Base-by-base conservation (phyloP, 1,284 basidiomycete genomes). In the Macrocystidia cucumis region DNA sequence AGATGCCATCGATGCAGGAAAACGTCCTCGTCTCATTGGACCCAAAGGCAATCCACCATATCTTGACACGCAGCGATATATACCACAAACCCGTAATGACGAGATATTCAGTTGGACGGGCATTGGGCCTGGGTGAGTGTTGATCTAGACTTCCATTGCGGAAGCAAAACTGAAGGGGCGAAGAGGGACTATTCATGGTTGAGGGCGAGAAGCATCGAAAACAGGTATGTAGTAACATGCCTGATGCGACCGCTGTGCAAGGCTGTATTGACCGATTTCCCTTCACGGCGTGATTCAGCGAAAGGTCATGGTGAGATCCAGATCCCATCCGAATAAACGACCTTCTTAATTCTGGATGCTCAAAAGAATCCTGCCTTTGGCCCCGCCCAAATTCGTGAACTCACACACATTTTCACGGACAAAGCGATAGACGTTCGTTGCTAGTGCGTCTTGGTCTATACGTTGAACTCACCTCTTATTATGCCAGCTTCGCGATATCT, bases 281-380 rank as follows among this genome's bases (percentile, higher is more conserved):
- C 22, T 2, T 20, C 11, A 11, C 29, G 26, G 13, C 22, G 35
- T 13, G 22, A 27, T 30, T 1, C 33, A 69, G 63, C 53, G 66
- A 26, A 60, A 52, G 42, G 54, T 67, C 24, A 61, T 69, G 58
- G 70, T 66, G 29, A 32, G 43, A 41, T 5, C 20, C 17, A 29
- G 7, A 7, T 30, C 19, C 19, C 3, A 11, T 5, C 19, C 17
- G 11, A 16, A 12, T 11, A 11, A 11, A 9, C 9, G 7, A 8
- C 8, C 7, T 16, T 18, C 14, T 12, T 14, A 14, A 30, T 18
- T 18, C 5, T 13, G 11, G n/a, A 30, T 16, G 19, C 14, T 16
- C 5, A 16, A 16, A 16, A 72, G 76, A 79, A 77, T 43, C 76
- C 75, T 12, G 75, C 73, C 0, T 79, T 81, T 38, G 70, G 74